These are phyloP conservation scores for Candida tammaniensis DNA, from an alignment of 805 yeast species.

Conservation along the genomic window DNA sequence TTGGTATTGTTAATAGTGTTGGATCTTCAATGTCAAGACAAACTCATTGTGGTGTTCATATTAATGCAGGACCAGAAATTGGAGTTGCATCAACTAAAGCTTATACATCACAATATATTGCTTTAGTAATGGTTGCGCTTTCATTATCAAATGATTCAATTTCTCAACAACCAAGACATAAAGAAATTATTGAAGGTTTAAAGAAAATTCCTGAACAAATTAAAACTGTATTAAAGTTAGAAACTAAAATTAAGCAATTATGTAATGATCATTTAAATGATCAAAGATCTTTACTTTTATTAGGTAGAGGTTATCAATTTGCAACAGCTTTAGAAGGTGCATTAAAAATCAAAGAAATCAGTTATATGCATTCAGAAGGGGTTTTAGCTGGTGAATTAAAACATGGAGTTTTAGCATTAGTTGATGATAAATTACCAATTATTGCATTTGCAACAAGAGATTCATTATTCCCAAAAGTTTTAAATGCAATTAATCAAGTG, in stretches of 20 bases:
- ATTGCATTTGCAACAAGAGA: constrained; percentile 96
- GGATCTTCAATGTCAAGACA: constrained; percentile 96
- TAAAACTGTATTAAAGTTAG: constrained; percentile 68
- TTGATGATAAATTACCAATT: constrained; percentile 90
- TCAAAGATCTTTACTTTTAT: constrained; percentile 82
- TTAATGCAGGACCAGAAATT: constrained; percentile 98
- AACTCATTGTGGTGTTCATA: constrained; percentile 99
- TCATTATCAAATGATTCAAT: constrained; percentile 91
- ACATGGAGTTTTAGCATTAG: constrained; percentile 96
- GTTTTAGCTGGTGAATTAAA: constrained; percentile 98
- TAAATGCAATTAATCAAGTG: constrained; percentile 94
- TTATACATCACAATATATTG: constrained; percentile 96
- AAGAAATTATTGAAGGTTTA: constrained; percentile 83
- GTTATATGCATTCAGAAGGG: constrained; percentile 99
- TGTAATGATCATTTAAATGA: constrained; percentile 70
- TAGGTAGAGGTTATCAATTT: constrained; percentile 97
- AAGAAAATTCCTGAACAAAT: constrained; percentile 84
- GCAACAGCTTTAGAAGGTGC: constrained; percentile 99
- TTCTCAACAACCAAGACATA: constrained; percentile 72
- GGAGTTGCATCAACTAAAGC: constrained; percentile 99
- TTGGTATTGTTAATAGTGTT: constrained; percentile 96
- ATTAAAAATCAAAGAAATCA: constrained; percentile 93
- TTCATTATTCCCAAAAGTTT: constrained; percentile 91
- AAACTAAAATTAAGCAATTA: constrained; percentile 67
- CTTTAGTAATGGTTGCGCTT: constrained; percentile 93